Evolutionary conservation across 495 filamentous ascomycete genomes (phyloP), one percentile per base, ranked within the genome.

Genomic region (Neurospora sp.): DNA sequence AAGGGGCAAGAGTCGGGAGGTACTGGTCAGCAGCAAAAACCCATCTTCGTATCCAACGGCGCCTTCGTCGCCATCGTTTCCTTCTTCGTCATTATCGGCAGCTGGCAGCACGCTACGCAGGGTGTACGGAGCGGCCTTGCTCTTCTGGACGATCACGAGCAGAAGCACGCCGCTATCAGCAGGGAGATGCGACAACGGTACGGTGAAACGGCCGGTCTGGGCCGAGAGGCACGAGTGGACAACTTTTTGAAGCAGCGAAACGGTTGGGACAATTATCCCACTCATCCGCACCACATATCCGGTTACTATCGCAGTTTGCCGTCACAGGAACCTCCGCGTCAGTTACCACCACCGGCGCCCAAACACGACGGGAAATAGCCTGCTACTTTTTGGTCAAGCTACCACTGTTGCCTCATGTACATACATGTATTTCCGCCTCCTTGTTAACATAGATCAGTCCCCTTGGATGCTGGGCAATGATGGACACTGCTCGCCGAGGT

Each of bases 161-260:
- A 88, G 73, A 77, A 89, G 37, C 90, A 93, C 75, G 85, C 85
- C 42, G 84, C 88, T 73, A 89, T 92, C 54, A 88, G 86, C 76
- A 85, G 87, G 69, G 87, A 90, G 39, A 78, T 97, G 76, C 84
- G 78, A 21, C 83, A 84, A 48, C 85, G 88, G n/a, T 85, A 89
- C 74, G 84, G 82, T 66, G 82, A 86, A 48, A 83, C 86, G 69
- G 81, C 82, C 4, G 79, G 82, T 39, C 84, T 86, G 73, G 84
- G 81, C 71, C 87, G 84, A 45, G 87, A 92, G 66, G 89, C 89
- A 74, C 86, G 92, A 70, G 87, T 97, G 40, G 83, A 92, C 74
- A 86, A 79, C n/a, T 97, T 97, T 77, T 77, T 96, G 28, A 85
- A 88, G 77, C 87, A 90, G 43, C 86, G 92, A 73, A 90, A 95